Base-by-base conservation (phyloP, 78 protist genomes). In the Guillardia theta region DNA sequence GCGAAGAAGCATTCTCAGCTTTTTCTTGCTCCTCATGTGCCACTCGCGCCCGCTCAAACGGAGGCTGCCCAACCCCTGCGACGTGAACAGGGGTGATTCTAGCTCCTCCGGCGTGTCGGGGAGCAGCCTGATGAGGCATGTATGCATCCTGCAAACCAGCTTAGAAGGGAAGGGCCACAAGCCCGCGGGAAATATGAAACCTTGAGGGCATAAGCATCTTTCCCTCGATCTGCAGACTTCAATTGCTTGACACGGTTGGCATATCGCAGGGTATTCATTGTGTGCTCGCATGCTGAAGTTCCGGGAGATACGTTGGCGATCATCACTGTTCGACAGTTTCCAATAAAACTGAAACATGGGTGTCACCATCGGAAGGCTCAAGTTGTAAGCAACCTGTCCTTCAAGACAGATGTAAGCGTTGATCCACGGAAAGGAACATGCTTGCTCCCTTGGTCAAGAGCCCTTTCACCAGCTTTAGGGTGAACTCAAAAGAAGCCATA, bases 181-280 rank as follows among this genome's bases (percentile, higher is more conserved):
- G n/a, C n/a, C n/a, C n/a, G n/a, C n/a, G n/a, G n/a, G n/a, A n/a
- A n/a, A n/a, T n/a, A n/a, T n/a, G n/a, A n/a, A n/a, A n/a, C n/a
- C n/a, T n/a, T n/a, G n/a, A n/a, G n/a, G n/a, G n/a, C n/a, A n/a
- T n/a, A n/a, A n/a, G n/a, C n/a, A n/a, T n/a, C n/a, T n/a, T n/a
- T n/a, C n/a, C n/a, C n/a, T n/a, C n/a, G n/a, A n/a, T n/a, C n/a
- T n/a, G n/a, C n/a, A n/a, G n/a, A n/a, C 50, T 43, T 37, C 37
- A 78, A 50, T 48, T 78, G 90, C 90, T 78, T 78, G 44, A 78
- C 90, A n/a, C 90, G 46, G 92, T 97, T 96, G 4, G 99, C 98
- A 93, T 98, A 98, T 8, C 99, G 96, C n/a, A 98, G 96, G 0
- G 99, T 98, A 96, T 98, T 98, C 92, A 98, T 96, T 9, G 98